Evolutionary conservation across 352 stramenopile genomes (phyloP).

Genomic region (Phytopythium kandeliae): DNA sequence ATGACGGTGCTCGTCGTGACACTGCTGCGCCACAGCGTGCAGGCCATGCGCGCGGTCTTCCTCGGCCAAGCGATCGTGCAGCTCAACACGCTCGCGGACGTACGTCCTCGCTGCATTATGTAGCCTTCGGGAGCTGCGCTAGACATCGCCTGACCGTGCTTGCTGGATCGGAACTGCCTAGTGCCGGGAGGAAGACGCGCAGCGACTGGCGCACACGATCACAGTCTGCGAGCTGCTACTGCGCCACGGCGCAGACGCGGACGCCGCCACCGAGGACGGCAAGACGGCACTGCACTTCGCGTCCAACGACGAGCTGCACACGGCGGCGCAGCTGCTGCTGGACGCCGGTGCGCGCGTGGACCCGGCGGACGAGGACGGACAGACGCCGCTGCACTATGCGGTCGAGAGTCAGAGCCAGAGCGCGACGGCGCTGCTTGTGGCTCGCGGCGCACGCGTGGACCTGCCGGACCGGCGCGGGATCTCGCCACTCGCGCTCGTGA

Average conservation of each 20-base stretch:
- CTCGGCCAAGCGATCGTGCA: conserved; percentile 16
- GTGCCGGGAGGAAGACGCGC: conserved; percentile 25
- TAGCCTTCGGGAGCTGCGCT: no score
- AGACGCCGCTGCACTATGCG: conserved; percentile 5
- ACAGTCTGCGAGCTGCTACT: conserved; percentile 22
- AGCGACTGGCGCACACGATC: conserved; percentile 18
- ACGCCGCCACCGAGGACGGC: conserved; percentile 18
- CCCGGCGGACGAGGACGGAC: conserved; percentile 15
- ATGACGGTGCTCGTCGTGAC: conserved; percentile 28
- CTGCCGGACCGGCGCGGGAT: conserved; percentile 2
- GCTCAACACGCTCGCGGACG: conserved; percentile 28
- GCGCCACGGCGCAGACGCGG: conserved; percentile 16
- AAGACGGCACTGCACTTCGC: conserved; percentile 26
- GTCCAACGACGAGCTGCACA: conserved; percentile 28
- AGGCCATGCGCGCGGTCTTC: conserved; percentile 29
- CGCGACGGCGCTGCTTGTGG: conserved; percentile 13
- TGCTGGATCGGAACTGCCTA: neutral
- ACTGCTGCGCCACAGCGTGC: conserved; percentile 28
- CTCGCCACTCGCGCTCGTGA: conserved; percentile 9
- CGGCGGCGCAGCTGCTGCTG: conserved; percentile 19
- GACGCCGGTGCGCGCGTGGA: conserved; percentile 20
- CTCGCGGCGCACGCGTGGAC: conserved; percentile 12
- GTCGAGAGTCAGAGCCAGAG: conserved; percentile 10
- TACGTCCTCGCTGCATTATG: no score
- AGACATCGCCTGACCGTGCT: neutral